A percentile compares a stretch with the other conserved stretches of the same genome.
Conservation (phyloP, 306 rosid species). For the Astragalus membranaceus region DNA sequence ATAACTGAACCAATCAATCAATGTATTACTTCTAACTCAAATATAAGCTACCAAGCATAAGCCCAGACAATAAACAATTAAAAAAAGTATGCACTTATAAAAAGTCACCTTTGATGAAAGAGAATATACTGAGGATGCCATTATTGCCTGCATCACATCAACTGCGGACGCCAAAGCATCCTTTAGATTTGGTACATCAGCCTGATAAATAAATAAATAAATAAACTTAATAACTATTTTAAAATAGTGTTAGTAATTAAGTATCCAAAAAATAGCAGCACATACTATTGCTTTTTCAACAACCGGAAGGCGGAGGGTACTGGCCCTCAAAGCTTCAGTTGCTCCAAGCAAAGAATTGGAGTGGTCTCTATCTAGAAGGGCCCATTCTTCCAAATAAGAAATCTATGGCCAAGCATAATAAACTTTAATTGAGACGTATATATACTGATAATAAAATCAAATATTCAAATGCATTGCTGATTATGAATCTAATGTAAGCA, state of each 20-base stretch:
- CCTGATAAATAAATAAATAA: constrained; percentile 39
- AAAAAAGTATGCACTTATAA: background rate
- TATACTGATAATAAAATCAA: background rate
- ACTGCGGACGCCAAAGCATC: constrained; percentile 95
- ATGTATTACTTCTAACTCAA: constrained; percentile 6
- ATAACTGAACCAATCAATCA: background rate
- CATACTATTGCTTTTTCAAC: constrained; percentile 82
- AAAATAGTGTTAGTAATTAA: background rate
- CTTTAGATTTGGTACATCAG: constrained; percentile 80
- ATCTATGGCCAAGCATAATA: constrained; percentile 52
- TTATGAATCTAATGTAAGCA: background rate
- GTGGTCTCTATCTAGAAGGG: constrained; percentile 86
- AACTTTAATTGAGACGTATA: constrained; percentile 17
- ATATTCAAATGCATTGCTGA: background rate
- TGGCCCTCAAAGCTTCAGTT: constrained; percentile 95
- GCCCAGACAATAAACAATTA: background rate
- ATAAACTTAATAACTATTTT: background rate
- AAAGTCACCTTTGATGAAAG: constrained; percentile 69
- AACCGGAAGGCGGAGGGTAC: constrained; percentile 95
- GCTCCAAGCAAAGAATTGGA: constrained; percentile 91
- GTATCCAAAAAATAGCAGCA: constrained; percentile 10
- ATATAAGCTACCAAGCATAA: background rate
- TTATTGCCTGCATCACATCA: constrained; percentile 91
- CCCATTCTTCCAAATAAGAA: constrained; percentile 88
- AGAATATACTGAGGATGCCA: constrained; percentile 83